These are phyloP conservation scores for Solanum megistacrolobum DNA, from an alignment of 257 asterid genomes.

Conservation along the genomic window DNA sequence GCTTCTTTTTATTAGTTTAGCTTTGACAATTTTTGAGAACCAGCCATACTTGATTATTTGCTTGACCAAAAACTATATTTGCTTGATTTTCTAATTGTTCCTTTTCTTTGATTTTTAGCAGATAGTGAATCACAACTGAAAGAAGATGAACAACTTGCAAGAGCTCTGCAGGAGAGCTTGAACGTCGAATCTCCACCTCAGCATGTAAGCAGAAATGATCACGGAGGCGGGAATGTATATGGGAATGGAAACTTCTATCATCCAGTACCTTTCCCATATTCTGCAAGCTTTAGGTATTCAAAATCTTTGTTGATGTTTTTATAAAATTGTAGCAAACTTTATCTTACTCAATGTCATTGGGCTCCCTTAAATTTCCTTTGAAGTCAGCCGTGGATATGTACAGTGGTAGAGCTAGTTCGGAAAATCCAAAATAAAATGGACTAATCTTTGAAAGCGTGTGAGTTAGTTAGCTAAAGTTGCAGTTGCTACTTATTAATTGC, in stretches of 20 bases:
- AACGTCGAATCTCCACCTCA: slow-evolving; percentile 46
- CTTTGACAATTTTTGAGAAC: not conserved
- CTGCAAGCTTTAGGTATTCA: slow-evolving; percentile 31
- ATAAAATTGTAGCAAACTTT: not conserved
- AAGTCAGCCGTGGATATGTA: not conserved
- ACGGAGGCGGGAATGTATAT: slow-evolving; percentile 11
- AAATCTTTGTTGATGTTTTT: not conserved
- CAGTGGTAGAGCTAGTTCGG: not conserved
- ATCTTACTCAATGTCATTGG: not conserved
- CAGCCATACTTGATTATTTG: not conserved
- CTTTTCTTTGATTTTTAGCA: slow-evolving; percentile 11
- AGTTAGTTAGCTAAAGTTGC: not conserved
- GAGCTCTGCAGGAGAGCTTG: slow-evolving; percentile 70
- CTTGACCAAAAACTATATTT: not conserved
- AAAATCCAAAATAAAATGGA: not conserved
- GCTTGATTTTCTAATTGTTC: not conserved
- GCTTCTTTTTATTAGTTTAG: not conserved
- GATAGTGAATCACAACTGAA: slow-evolving; percentile 50
- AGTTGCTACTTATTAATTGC: not conserved
- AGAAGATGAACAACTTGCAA: slow-evolving; percentile 73
- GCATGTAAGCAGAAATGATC: slow-evolving; percentile 7
- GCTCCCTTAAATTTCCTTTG: not conserved
- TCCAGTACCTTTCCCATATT: slow-evolving; percentile 37
- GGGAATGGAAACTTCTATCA: slow-evolving; percentile 29
- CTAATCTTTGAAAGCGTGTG: not conserved